Base-by-base conservation (phyloP, 2,329 filamentous ascomycete genomes). In the Pyricularia pennisetigena region DNA sequence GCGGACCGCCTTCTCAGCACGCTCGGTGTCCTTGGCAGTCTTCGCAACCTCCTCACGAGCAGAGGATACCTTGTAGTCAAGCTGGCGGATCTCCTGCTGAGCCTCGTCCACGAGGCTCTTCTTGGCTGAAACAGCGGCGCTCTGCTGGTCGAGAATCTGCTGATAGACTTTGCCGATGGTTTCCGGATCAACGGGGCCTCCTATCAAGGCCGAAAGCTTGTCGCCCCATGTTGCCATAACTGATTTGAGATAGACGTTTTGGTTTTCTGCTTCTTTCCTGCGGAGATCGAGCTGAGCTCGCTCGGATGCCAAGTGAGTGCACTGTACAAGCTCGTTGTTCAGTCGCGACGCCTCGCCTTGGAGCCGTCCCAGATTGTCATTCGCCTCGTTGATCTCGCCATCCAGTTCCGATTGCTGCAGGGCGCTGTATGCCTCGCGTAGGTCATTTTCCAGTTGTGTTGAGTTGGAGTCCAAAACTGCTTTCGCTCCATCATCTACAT, bases 401-500 rank as follows among this genome's bases (percentile, higher is more conserved):
- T 97, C 93, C 81, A 90, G 92, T 14, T 87, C 85, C 12, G 88
- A 85, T 23, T 79, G 79, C 49, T 87, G 85, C 65, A 90, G 85
- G 1, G 89, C 85, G n/a, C 85, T 81, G 70, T 87, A 90, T 3
- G 87, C 83, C 67, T 85, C 83, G 64, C 84, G 78, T 20, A 97
- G 82, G 41, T 84, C 85, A 23, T 81, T 80, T 70, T 90, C 86
- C 0, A 91, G 83, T 57, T 95, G 91, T 54, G 87, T 85, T 65
- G 91, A 85, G 67, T 90, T 89, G 20, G 88, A 86, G 73, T 95
- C 90, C 7, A 97, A 82, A 3, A 91, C 82, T 29, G 91, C 90
- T 76, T 92, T 92, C 35, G 87, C 86, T 3, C 94, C 94, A 79
- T 98, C 94, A 72, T 99, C 94, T 32, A 94, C 85, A 49, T 90